Evolutionary conservation across 2,329 filamentous ascomycete genomes (phyloP).

Genomic region (Hysterium pulicare): DNA sequence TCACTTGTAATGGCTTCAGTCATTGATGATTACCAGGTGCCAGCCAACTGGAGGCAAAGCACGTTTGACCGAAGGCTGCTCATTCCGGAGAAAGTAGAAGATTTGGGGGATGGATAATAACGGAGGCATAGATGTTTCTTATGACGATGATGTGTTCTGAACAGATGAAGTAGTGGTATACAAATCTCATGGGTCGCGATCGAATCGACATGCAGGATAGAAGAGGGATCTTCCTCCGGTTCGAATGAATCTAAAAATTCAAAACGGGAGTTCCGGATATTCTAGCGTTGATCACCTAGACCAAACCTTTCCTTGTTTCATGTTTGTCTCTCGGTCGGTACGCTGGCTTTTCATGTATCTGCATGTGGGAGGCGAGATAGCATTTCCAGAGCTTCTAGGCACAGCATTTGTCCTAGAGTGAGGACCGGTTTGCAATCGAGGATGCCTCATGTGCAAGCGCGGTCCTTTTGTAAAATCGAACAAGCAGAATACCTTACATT

Average conservation of each 20-base stretch:
- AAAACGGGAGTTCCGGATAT: conserved; percentile 46
- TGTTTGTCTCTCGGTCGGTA: conserved; percentile 38
- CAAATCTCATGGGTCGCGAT: conserved; percentile 41
- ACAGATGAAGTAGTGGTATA: conserved; percentile 25
- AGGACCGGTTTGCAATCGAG: conserved; percentile 45
- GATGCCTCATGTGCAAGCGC: conserved; percentile 46
- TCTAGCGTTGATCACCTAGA: conserved; percentile 40
- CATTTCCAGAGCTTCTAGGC: conserved; percentile 39
- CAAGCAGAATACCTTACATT: conserved; percentile 21
- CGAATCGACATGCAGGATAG: conserved; percentile 42
- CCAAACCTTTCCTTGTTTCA: conserved; percentile 36
- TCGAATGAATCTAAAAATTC: conserved; percentile 40
- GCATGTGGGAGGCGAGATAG: conserved; percentile 43
- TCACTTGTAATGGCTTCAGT: conserved; percentile 15
- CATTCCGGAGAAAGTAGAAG: conserved; percentile 99
- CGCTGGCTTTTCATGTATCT: conserved; percentile 35
- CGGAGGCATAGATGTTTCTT: conserved; percentile 34
- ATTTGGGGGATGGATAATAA: conserved; percentile 17
- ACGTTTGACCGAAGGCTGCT: conserved; percentile 98
- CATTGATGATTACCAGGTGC: conserved; percentile 53
- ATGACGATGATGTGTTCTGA: conserved; percentile 35
- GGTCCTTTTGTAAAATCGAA: conserved; percentile 40
- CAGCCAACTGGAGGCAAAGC: conserved; percentile 99
- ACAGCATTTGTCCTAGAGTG: conserved; percentile 30
- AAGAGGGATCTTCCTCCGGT: conserved; percentile 44